phyloP scores from a whole-genome alignment of 2,329 filamentous ascomycete species.

The Stenocarpella maydis region DNA sequence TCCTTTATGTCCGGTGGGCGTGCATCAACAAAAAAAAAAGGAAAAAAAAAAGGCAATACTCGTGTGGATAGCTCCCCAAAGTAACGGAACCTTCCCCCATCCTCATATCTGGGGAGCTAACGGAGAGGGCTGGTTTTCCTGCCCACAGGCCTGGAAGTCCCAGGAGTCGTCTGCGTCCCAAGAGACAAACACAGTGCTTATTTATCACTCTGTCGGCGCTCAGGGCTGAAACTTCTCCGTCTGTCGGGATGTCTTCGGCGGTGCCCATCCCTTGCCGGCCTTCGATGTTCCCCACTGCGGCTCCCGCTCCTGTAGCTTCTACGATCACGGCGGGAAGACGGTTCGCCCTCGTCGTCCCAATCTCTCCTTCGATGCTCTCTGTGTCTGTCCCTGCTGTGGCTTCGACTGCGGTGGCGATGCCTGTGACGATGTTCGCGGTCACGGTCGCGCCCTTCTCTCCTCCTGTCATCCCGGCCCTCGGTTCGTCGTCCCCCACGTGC shows the following conservation, averaged over 20 bases:
- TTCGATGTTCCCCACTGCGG: constrained; percentile 44
- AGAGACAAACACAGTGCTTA: background rate
- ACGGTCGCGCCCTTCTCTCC: constrained; percentile 40
- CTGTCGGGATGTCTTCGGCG: constrained; percentile 40
- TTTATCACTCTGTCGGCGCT: constrained; percentile 2
- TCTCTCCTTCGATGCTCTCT: constrained; percentile 41
- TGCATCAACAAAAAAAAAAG: too few relatives aligned
- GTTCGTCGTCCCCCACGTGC: constrained; percentile 32
- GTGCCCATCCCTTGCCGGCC: constrained; percentile 41
- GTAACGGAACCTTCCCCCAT: background rate
- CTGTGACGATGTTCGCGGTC: constrained; percentile 46
- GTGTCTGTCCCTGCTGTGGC: constrained; percentile 40
- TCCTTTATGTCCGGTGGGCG: background rate
- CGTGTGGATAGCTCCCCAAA: background rate
- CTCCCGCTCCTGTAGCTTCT: constrained; percentile 50
- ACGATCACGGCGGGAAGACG: constrained; percentile 40
- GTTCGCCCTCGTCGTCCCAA: constrained; percentile 44
- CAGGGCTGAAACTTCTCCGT: constrained; percentile 38
- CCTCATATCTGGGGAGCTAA: background rate
- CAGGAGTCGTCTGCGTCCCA: background rate
- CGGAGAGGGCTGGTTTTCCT: background rate
- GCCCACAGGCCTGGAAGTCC: background rate
- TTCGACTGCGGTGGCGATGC: constrained; percentile 44
- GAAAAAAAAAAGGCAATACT: background rate
- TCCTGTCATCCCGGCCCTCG: constrained; percentile 38